Percentiles rank a stretch among this genome's conserved stretches.
Evolutionary conservation across 139 green algal genomes (phyloP).

Genomic region (Chlorella sp.): DNA sequence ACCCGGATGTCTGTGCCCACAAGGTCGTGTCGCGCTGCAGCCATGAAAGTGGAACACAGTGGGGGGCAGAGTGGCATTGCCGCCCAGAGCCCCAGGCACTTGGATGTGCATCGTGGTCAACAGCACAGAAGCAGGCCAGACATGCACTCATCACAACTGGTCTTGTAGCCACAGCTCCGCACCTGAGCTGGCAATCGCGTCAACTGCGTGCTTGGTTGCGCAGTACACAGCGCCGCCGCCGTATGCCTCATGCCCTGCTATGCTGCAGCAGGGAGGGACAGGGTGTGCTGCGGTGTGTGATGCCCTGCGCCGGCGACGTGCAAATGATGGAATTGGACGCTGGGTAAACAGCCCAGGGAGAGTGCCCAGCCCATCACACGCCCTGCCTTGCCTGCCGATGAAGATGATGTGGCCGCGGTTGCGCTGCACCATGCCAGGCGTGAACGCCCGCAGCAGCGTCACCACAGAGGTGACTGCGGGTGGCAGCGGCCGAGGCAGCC

Average conservation of each 20-base stretch:
- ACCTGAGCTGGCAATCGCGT: conserved; percentile 68
- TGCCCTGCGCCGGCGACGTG: too few relatives aligned
- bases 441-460: conserved; percentile 70
- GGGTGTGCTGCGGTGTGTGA: too few relatives aligned
- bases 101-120: too few relatives aligned
- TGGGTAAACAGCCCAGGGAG: too few relatives aligned
- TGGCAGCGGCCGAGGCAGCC: not conserved
- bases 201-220: conserved; percentile 79
- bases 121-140: too few relatives aligned
- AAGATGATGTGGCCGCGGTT: conserved; percentile 86
- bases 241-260: conserved; percentile 16
- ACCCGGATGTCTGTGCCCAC: conserved; percentile 78
- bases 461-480: conserved; percentile 53
- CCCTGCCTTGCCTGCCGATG: conserved; percentile 51
- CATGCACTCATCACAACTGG: too few relatives aligned
- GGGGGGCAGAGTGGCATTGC: too few relatives aligned
- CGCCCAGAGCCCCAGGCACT: too few relatives aligned
- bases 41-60: not conserved
- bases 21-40: conserved; percentile 78
- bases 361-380: too few relatives aligned
- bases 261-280: conserved; percentile 1
- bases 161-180: too few relatives aligned
- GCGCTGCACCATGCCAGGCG: conserved; percentile 71
- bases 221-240: conserved; percentile 80
- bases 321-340: too few relatives aligned